Conservation (phyloP, 805 yeast genomes). For the Candida arabinofermentans region DNA sequence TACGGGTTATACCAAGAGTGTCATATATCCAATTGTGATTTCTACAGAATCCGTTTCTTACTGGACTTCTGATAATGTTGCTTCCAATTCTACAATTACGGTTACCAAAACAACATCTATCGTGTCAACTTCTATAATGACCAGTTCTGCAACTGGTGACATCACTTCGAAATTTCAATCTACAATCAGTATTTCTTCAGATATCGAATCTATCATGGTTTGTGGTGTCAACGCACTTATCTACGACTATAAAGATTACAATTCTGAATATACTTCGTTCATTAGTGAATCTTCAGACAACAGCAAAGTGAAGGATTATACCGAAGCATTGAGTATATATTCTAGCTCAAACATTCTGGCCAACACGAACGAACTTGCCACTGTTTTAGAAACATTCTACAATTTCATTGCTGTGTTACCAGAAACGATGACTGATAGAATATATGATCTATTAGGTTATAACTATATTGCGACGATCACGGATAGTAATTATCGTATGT, state of each 20-base stretch:
- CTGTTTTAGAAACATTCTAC: slow-evolving; percentile 2
- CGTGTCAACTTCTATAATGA: not conserved
- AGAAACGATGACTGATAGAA: not conserved
- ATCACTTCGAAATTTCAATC: not conserved
- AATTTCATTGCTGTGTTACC: slow-evolving; percentile 4
- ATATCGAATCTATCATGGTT: slow-evolving; percentile 1
- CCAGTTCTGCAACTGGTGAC: not conserved
- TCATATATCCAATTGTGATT: not conserved
- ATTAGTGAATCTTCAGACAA: not conserved
- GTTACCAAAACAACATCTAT: not conserved
- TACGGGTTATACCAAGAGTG: not conserved
- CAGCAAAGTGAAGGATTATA: not conserved
- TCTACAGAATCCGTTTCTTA: not conserved
- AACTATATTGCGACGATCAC: slow-evolving; percentile 4
- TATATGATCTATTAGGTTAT: slow-evolving; percentile 4
- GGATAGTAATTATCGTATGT: not conserved
- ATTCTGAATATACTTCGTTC: not conserved
- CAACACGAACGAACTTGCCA: not conserved
- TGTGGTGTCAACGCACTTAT: slow-evolving; percentile 8
- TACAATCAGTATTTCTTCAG: slow-evolving; percentile 1
- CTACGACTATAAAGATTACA: not conserved
- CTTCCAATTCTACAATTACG: not conserved
- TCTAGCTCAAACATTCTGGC: slow-evolving; percentile 1
- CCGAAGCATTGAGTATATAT: slow-evolving; percentile 1
- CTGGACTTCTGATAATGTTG: not conserved